These are phyloP conservation scores for Xylariaceae sp. DNA, from an alignment of 2,329 filamentous ascomycete genomes.

Conservation along the genomic window DNA sequence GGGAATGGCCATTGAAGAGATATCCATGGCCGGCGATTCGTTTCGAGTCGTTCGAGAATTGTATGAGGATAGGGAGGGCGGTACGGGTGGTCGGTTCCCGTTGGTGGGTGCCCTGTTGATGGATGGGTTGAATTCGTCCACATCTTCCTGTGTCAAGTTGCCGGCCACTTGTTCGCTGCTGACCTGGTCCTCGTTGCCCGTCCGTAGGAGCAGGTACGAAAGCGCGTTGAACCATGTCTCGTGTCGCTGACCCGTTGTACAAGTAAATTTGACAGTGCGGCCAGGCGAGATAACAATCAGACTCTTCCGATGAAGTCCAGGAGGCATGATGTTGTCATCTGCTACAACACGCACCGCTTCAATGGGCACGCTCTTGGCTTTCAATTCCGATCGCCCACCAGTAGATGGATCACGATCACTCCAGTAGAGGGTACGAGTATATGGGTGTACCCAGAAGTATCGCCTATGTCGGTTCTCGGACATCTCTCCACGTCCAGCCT, in stretches of 20 bases:
- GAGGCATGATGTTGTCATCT: constrained; percentile 93
- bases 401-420: constrained; percentile 82
- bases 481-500: constrained; percentile 82
- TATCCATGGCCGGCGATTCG: constrained; percentile 55
- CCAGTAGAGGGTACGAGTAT: constrained; percentile 96
- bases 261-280: constrained; percentile 88
- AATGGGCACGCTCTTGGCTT: constrained; percentile 86
- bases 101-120: constrained; percentile 41
- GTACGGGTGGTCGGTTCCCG: constrained; percentile 51
- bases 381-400: constrained; percentile 72
- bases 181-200: constrained; percentile 60
- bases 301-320: constrained; percentile 91
- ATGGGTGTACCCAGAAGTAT: constrained; percentile 99
- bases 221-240: constrained; percentile 99
- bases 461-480: constrained; percentile 87
- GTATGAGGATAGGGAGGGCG: constrained; percentile 73
- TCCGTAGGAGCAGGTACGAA: constrained; percentile 84
- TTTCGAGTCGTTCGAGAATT: constrained; percentile 70
- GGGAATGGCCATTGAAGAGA: constrained; percentile 49
- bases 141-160: constrained; percentile 59
- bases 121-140: constrained; percentile 79
- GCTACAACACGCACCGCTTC: constrained; percentile 88
- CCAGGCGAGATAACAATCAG: constrained; percentile 87
- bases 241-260: constrained; percentile 87
- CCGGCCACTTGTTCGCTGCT: constrained; percentile 59